These are phyloP conservation scores for Rhizophagus sp. DNA, from an alignment of 192 early-diverging fungal species.

Conservation along the genomic window DNA sequence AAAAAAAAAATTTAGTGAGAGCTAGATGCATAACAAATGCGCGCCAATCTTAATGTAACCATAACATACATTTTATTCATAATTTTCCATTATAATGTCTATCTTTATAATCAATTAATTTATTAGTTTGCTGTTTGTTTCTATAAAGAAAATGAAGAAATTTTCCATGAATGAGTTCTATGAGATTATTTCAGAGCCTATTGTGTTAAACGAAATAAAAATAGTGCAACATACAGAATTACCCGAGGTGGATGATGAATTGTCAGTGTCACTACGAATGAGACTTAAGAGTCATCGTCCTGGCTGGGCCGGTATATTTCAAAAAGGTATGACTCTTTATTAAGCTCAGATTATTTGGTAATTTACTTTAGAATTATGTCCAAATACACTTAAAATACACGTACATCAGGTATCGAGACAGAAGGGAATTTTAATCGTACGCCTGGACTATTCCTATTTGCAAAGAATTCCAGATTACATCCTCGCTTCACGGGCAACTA, in stretches of 20 bases:
- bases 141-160: no score
- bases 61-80: no score
- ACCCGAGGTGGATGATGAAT: background rate
- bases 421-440: background rate
- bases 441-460: no score
- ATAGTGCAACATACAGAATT: background rate
- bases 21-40: no score
- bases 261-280: constrained; percentile 16
- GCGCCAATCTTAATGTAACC: no score
- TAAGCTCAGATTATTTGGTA: background rate
- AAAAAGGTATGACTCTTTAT: constrained; percentile 8
- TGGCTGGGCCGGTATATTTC: background rate
- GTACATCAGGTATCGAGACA: background rate
- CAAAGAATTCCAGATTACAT: no score
- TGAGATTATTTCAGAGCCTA: constrained; percentile 15
- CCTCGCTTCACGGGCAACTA: no score
- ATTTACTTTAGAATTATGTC: background rate
- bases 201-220: background rate
- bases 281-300: background rate
- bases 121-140: no score
- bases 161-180: background rate
- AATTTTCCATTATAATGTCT: no score
- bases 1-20: no score
- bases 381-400: background rate
- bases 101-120: no score